Evolutionary conservation across 768 basidiomycete species (phyloP).

Genomic region (Boletus huronensis): DNA sequence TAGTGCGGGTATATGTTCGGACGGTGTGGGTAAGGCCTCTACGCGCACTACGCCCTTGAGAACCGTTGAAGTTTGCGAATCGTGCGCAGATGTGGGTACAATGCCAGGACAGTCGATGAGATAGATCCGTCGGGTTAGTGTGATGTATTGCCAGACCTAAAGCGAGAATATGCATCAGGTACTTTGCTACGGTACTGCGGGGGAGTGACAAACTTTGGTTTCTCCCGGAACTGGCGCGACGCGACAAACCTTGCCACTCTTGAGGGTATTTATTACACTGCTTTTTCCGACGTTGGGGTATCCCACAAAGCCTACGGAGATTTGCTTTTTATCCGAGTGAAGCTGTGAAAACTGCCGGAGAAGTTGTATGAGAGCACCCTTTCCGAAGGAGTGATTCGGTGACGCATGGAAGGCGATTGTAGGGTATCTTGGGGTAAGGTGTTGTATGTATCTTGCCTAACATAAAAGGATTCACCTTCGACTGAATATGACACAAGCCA

Average conservation of each 20-base stretch:
- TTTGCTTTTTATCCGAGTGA: slow-evolving; percentile 99
- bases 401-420: slow-evolving; percentile 99
- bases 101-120: slow-evolving; percentile 99
- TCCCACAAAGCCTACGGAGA: slow-evolving; percentile 95
- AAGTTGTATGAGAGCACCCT: slow-evolving; percentile 96
- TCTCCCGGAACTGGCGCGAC: slow-evolving; percentile 98
- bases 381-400: slow-evolving; percentile 98
- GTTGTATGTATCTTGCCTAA: slow-evolving; percentile 93
- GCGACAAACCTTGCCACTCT: slow-evolving; percentile 94
- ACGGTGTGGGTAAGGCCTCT: slow-evolving; percentile 88
- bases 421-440: slow-evolving; percentile 90
- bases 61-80: slow-evolving; percentile 86
- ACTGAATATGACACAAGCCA: background rate
- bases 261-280: slow-evolving; percentile 96
- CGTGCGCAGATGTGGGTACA: slow-evolving; percentile 89
- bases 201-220: slow-evolving; percentile 61
- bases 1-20: slow-evolving; percentile 85
- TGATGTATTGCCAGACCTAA: slow-evolving; percentile 98
- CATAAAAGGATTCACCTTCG: background rate
- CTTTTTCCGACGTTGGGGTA: slow-evolving; percentile 99
- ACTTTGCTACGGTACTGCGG: background rate
- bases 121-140: slow-evolving; percentile 92
- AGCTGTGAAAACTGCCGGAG: slow-evolving; percentile 95
- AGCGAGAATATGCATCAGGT: background rate
- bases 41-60: slow-evolving; percentile 97